Evolutionary conservation across 768 basidiomycete genomes (phyloP).

Genomic region (Amanita pseudoporphyria): DNA sequence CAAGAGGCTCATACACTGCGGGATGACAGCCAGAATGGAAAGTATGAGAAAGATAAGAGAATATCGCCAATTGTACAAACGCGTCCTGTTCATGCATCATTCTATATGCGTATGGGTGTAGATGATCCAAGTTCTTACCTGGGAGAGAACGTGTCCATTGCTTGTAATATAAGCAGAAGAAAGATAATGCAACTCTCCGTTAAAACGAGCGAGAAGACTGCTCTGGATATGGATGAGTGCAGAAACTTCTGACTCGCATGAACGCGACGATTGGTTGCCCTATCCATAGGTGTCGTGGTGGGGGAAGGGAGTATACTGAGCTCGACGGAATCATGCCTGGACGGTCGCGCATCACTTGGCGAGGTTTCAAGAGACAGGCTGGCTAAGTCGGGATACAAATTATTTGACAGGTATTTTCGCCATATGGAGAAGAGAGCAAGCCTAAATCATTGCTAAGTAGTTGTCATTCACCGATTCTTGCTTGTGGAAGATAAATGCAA

Average conservation of each 20-base stretch:
- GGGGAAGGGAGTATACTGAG: conserved; percentile 31
- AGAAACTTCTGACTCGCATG: conserved; percentile 16
- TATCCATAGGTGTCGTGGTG: conserved; percentile 20
- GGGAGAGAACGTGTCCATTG: conserved; percentile 39
- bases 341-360: conserved; percentile 13
- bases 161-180: conserved; percentile 65
- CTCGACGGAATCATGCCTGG: conserved; percentile 20
- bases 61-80: conserved; percentile 58
- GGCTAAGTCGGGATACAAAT: conserved; percentile 51
- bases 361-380: conserved; percentile 26
- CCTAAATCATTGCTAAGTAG: conserved; percentile 21
- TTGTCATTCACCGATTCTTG: background rate
- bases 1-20: conserved; percentile 52
- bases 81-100: conserved; percentile 29
- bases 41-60: conserved; percentile 54
- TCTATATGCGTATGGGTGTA: background rate
- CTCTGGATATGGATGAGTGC: conserved; percentile 49
- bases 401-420: conserved; percentile 46
- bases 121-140: conserved; percentile 29
- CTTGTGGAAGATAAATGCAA: too few relatives aligned
- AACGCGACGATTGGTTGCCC: conserved; percentile 9
- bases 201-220: conserved; percentile 60
- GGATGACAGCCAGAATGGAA: conserved; percentile 56
- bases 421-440: conserved; percentile 45
- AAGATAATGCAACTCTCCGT: conserved; percentile 71